These are phyloP conservation scores for Metschnikowia lachancei DNA, from an alignment of 805 yeast species.

Conservation along the genomic window DNA sequence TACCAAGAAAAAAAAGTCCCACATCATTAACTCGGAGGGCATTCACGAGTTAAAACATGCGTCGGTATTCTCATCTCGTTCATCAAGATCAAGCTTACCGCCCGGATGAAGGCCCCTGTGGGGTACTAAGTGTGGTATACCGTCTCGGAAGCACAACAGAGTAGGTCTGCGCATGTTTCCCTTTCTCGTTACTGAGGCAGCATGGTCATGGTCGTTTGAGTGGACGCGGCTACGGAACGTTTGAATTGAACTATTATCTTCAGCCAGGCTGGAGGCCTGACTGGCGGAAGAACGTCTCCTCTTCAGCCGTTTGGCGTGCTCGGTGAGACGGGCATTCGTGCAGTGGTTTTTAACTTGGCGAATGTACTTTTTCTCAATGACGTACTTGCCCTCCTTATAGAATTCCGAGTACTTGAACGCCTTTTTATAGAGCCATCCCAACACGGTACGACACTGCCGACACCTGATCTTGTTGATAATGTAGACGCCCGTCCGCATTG, in stretches of 20 bases:
- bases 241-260: slow-evolving; percentile 7
- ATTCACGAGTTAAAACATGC: slow-evolving; percentile 16
- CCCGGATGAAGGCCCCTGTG: slow-evolving; percentile 1
- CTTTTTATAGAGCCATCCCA: slow-evolving; percentile 45
- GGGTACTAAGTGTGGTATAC: slow-evolving; percentile 6
- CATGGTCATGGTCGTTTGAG: slow-evolving; percentile 5
- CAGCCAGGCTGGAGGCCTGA: slow-evolving; percentile 6
- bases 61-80: slow-evolving; percentile 17
- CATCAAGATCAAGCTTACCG: slow-evolving; percentile 19
- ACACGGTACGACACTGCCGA: slow-evolving; percentile 34
- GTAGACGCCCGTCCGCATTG: slow-evolving; percentile 41
- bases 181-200: slow-evolving; percentile 1
- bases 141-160: slow-evolving; percentile 11
- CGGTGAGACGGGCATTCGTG: slow-evolving; percentile 31
- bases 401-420: slow-evolving; percentile 34
- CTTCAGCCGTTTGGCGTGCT: slow-evolving; percentile 31
- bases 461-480: slow-evolving; percentile 37
- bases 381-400: slow-evolving; percentile 46
- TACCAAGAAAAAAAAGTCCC: too few species aligned
- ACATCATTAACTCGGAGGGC: too few species aligned
- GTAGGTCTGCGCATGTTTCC: slow-evolving; percentile 1
- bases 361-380: slow-evolving; percentile 39
- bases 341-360: slow-evolving; percentile 35
- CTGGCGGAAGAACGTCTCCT: slow-evolving; percentile 24
- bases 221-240: slow-evolving; percentile 12